Base-by-base conservation (phyloP, 352 stramenopile genomes). In the Phytopythium mirpurense region DNA sequence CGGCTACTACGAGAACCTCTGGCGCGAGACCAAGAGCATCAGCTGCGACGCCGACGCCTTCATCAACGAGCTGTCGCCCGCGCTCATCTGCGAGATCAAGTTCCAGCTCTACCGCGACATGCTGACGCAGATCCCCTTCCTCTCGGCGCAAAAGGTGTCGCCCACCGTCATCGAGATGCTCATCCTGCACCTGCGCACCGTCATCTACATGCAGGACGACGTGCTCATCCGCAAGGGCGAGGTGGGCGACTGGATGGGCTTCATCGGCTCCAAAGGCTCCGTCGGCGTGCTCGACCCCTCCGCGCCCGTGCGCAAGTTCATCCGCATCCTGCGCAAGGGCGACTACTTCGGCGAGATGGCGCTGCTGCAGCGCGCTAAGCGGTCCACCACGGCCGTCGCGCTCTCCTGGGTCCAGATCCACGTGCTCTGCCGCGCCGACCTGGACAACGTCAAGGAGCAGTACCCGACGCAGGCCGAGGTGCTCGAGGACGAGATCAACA, bases 141-240 rank as follows among this genome's bases (percentile, higher is more conserved):
- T 91, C 9, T 89, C 78, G 8, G 63, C 78, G 2, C 63, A 70
- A 10, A 80, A 83, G n/a, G 69, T 88, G 18, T 74, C 83, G 10
- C 63, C 74, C 16, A 70, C 77, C 5, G 76, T 90, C 15, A 85
- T 91, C n/a, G 76, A 89, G 51, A 83, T 88, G 64, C 64, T 91
- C 19, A 86, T 91, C 42, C 51, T 88, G 37, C 73, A 88, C 34
- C 56, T 91, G 24, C 69, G 78, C 21, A 88, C 78, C 0, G 68
- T 88, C 29, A 87, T 87, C 46, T 91, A 91, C 59, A 88, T 89
- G 75, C 78, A 89, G 54, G 81, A 88, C 54, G 81, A 91, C 49
- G 68, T 91, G 16, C 53, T 90, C 12, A 88, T 90, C 31, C 73
- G 81, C 38, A 90, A 91, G 55, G 78, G 78, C n/a, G 81, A 91